Evolutionary conservation across 1,284 basidiomycete genomes (phyloP), one percentile per base, ranked within the genome.

Genomic region (Coniferiporia sulphurascens): DNA sequence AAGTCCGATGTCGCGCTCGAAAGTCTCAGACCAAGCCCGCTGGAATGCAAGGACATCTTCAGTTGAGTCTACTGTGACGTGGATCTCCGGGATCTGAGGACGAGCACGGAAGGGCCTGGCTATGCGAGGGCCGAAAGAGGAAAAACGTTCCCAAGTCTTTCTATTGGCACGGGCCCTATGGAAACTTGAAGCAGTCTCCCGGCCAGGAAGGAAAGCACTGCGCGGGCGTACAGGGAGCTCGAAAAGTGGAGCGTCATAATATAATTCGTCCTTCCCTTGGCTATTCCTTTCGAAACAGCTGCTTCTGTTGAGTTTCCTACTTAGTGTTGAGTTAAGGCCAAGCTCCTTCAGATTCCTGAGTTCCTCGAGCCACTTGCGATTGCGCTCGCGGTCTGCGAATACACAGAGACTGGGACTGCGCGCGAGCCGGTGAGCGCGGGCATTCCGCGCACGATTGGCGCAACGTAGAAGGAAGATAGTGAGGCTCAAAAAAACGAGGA

Each of bases 1-100:
- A 46, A 55, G 53, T 12, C 27, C 53, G 12, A 55, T 46, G 27
- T 55, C 53, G 21, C 34, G 53, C 17, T 27, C 44, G 21, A 55
- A 17, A 13, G 43, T 55, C 19, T 38, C 32, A 7, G 53, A 55
- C 53, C 53, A 55, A 13, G 22, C 21, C 3, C 43, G 53, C 22
- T 46, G 44, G 41, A 8, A 55, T n/a, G 44, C 21, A 9, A 13
- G 44, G 32, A 35, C 3, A 32, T 46, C 19, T 19, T 48, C 22
- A 12, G 17, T 45, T 13, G 43, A 17, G 43, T 32, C 19, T 3
- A 55, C 53, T 15, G 53, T 55, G n/a, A 55, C 46, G 17, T 32
- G 53, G 15, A 55, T 55, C 32, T 55, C 53, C 27, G 53, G 53
- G n/a, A 38, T 15, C 43, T 35, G 44, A 3, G 34, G 10, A 22